Percentiles rank a stretch among this genome's conserved stretches.
These are phyloP conservation scores for Pleomassaria siparia DNA, from an alignment of 2,329 filamentous ascomycete species.

Conservation along the genomic window DNA sequence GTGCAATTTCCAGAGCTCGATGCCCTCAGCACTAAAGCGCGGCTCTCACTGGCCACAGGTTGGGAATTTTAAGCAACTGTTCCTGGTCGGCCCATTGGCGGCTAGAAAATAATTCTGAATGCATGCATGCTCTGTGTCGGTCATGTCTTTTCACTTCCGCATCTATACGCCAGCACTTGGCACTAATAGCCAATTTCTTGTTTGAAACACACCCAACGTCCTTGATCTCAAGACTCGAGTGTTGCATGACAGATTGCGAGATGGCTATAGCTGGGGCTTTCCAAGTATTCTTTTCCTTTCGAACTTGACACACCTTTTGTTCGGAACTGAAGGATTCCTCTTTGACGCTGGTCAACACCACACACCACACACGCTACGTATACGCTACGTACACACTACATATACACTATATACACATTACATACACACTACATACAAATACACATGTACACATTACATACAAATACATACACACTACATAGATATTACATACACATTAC, in stretches of 20 bases:
- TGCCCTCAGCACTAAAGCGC: background rate
- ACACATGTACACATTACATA: too few species aligned
- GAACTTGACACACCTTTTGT: background rate
- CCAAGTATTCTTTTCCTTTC: background rate
- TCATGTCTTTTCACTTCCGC: background rate
- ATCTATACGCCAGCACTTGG: background rate
- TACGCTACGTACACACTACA: too few species aligned
- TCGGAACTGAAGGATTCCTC: background rate
- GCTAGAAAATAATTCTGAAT: background rate
- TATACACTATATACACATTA: too few species aligned
- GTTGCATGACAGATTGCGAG: background rate
- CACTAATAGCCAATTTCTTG: background rate
- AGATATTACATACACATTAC: too few species aligned
- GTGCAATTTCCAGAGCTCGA: background rate
- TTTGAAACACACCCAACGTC: conserved; percentile 2
- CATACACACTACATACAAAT: too few species aligned
- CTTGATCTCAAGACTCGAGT: background rate
- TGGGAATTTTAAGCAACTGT: background rate
- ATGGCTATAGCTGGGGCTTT: background rate
- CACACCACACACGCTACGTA: background rate
- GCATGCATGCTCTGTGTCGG: background rate
- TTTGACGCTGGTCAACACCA: background rate
- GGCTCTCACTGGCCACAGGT: background rate
- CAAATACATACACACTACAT: too few species aligned
- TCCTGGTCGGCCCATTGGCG: background rate